Evolutionary conservation across 2,329 filamentous ascomycete species (phyloP), one percentile per base, ranked within the genome.

Genomic region (Xylariaceae sp.): DNA sequence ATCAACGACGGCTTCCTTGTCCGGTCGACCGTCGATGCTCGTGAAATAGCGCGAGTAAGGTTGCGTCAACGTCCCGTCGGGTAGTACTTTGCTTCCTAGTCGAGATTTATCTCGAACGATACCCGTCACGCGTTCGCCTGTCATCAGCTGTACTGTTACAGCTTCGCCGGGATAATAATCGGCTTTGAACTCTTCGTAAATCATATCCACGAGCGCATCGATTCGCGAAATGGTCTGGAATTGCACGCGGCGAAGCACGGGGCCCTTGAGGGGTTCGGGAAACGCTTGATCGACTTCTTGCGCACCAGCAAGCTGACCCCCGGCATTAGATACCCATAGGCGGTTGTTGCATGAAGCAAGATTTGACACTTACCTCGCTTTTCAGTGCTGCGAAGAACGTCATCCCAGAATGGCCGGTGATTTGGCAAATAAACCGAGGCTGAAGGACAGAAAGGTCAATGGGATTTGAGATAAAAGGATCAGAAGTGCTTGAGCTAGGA

Each of bases 361-460:
- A 19, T 21, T 15, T 6, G 16, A 45, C 10, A 76, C 85, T 61
- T 80, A 95, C 90, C 83, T 96, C 91, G 74, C 90, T 95, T 71
- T 89, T 85, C 29, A 92, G 80, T 22, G 94, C 94, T 62, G 96
- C 90, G 67, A 96, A 96, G 71, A 95, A 99, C 3, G 84, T 92
- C 61, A 96, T 77, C 49, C 87, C 87, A 29, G 91, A 95, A 70
- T 95, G 92, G 50, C 94, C 94, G 12, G 91, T 96, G 61, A 97
- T 95, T 69, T 95, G 89, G 72, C 95, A 96, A 57, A 95, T 96
- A 71, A 97, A 99, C 51, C 87, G 85, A 67, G 85, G 89, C 85
- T 92, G n/a, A n/a, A n/a, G n/a, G n/a, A 63, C 47, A 63, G 37
- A 54, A 64, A 68, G 55, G 45, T 59, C 16, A 61, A 42, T 10